Base-by-base conservation (phyloP, 192 early-diverging fungal species). In the Phlyctochytrium planicorne region DNA sequence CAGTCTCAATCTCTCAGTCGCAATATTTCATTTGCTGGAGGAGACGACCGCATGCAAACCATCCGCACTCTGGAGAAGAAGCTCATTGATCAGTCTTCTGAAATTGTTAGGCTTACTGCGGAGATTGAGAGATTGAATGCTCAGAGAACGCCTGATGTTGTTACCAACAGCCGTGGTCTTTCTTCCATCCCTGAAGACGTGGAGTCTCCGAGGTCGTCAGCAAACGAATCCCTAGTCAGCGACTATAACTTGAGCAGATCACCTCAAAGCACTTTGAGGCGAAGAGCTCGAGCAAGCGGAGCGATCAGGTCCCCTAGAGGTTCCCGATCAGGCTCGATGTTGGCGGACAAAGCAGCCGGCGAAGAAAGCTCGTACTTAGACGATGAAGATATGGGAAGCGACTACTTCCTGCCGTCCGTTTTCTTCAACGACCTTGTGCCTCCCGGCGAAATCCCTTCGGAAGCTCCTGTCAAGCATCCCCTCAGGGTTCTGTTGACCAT, bases 391-490 rank as follows among this genome's bases (percentile, higher is more conserved):
- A 10, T 20, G 10, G 55, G 4, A 4, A 57, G 25, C 20, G 55
- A 57, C 16, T 57, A 57, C 55, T 57, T 57, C 55, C 55, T 57
- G 6, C 55, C 55, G 12, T 57, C 55, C 14, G 55, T 57, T 6
- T 57, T 57, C 55, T 57, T 57, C 27, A 57, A 14, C 55, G 55
- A 57, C 27, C 55, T 57, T 6, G 55, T 57, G 10, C 55, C 55
- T 6, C 55, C 16, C 10, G 55, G 55, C 10, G 27, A 25, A 25
- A 6, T 57, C 20, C 55, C 55, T 14, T 12, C 55, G 14, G 55
- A 57, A 27, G 55, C 20, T 4, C 55, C 55, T 10, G 20, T 57
- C 16, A 57, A 57, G 55, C 27, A 25, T 27, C 55, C 55, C 20
- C 55, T 57, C 25, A 29, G 27, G 12, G 27, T 29, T 4, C 27